phyloP scores from a whole-genome alignment of 306 rosid genomes.

The Vicia faba region DNA sequence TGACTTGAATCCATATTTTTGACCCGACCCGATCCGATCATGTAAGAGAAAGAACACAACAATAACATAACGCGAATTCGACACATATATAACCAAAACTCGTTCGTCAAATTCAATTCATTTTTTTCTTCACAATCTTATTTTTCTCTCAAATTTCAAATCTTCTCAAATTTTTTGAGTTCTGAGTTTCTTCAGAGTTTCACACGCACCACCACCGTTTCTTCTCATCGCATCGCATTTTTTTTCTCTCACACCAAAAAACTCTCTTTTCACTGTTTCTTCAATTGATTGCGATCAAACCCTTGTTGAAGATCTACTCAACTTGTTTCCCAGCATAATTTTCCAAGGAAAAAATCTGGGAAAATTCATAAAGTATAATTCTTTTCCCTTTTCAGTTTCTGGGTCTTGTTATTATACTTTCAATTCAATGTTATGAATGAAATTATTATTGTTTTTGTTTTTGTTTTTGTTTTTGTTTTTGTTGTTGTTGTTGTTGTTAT shows the following conservation, averaged over 20 bases:
- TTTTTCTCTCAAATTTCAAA: slow-evolving; percentile 17
- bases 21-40: background rate
- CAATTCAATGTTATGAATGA: slow-evolving; percentile 12
- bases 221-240: background rate
- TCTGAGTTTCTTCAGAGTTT: slow-evolving; percentile 31
- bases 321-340: slow-evolving; percentile 33
- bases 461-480: no score
- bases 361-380: slow-evolving; percentile 24
- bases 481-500: background rate
- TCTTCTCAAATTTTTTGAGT: slow-evolving; percentile 14
- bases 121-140: background rate
- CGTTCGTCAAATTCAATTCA: background rate
- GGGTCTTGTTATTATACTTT: slow-evolving; percentile 15
- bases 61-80: background rate
- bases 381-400: slow-evolving; percentile 31
- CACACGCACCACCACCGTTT: slow-evolving; percentile 37
- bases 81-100: slow-evolving; percentile 1
- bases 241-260: slow-evolving; percentile 16
- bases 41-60: background rate
- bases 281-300: background rate
- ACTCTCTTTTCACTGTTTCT: slow-evolving; percentile 6
- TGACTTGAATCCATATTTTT: background rate
- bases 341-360: slow-evolving; percentile 33
- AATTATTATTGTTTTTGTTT: background rate
- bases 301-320: slow-evolving; percentile 34